Percentiles rank a stretch among this genome's conserved stretches.
Evolutionary conservation across 345 rosid species (phyloP).

Genomic region (Populus nigra): DNA sequence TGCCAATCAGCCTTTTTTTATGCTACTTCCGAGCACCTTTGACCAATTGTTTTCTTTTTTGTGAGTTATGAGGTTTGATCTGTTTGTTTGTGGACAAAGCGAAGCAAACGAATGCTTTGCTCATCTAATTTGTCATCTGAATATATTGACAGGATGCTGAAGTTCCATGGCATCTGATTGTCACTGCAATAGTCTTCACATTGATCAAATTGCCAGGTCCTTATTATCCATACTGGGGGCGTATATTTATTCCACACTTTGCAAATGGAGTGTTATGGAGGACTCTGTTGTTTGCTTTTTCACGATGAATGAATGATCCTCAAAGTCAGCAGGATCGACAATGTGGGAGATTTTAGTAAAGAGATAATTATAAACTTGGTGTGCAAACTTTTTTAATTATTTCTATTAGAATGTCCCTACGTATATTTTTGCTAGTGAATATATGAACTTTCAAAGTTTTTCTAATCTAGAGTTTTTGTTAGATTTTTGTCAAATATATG

Average conservation of each 20-base stretch:
- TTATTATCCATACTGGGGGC: slow-evolving; percentile 84
- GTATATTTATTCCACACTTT: slow-evolving; percentile 69
- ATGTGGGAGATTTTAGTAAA: too few relatives aligned
- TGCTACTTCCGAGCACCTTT: not conserved
- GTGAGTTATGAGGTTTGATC: not conserved
- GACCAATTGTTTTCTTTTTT: not conserved
- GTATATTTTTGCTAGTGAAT: too few relatives aligned
- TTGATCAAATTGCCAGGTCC: slow-evolving; percentile 80
- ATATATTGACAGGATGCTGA: slow-evolving; percentile 63
- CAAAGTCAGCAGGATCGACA: slow-evolving; percentile 17
- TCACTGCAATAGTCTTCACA: slow-evolving; percentile 52
- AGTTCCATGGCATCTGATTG: slow-evolving; percentile 87
- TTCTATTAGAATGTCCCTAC: too few relatives aligned
- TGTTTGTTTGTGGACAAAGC: not conserved
- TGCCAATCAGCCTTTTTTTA: not conserved
- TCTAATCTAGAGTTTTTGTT: too few relatives aligned
- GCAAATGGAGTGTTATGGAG: slow-evolving; percentile 78
- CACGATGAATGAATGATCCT: slow-evolving; percentile 34
- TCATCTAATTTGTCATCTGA: slow-evolving; percentile 4
- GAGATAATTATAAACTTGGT: too few relatives aligned
- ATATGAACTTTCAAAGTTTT: too few relatives aligned
- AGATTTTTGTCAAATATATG: too few relatives aligned
- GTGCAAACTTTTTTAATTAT: too few relatives aligned
- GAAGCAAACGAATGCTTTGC: not conserved
- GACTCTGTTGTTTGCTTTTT: slow-evolving; percentile 53